phyloP scores from a whole-genome alignment of 2,329 filamentous ascomycete species.

The Aspergillus sp. region DNA sequence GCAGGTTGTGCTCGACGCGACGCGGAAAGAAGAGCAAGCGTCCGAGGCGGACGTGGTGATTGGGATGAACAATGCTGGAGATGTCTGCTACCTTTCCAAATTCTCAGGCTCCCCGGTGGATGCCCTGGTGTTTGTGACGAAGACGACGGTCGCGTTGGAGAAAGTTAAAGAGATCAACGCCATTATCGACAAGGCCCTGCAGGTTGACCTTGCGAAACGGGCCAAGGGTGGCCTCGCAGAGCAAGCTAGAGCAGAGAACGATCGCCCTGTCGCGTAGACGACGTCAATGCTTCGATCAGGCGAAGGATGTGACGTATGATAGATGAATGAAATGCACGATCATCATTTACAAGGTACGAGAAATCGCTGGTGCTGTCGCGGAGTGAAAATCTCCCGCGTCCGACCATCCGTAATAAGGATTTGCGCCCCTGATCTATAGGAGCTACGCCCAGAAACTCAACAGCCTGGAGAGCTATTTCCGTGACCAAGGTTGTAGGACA shows the following conservation, averaged over 20 bases:
- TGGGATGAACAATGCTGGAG: constrained; percentile 83
- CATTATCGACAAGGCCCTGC: constrained; percentile 70
- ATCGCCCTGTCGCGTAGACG: constrained; percentile 54
- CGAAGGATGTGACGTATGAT: constrained; percentile 3
- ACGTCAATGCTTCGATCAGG: background rate
- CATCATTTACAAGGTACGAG: background rate
- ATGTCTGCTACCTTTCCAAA: constrained; percentile 90
- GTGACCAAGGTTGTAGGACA: background rate
- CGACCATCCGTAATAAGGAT: constrained; percentile 2
- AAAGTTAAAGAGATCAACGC: constrained; percentile 80
- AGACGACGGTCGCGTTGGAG: constrained; percentile 69
- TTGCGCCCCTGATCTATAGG: background rate
- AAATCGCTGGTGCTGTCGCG: background rate
- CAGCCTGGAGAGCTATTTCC: background rate
- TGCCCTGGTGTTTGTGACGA: constrained; percentile 73
- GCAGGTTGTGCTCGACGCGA: constrained; percentile 47
- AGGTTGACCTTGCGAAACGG: constrained; percentile 67
- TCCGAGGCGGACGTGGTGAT: constrained; percentile 71
- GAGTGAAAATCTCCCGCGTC: constrained; percentile 4
- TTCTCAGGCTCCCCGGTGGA: constrained; percentile 81
- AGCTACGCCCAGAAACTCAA: too few species aligned
- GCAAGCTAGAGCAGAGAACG: constrained; percentile 83
- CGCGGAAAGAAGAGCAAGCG: constrained; percentile 50
- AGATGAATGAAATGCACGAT: constrained; percentile 3
- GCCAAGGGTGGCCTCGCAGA: constrained; percentile 72